Conservation (phyloP, 345 rosid species). For the Lepidium aucheri region DNA sequence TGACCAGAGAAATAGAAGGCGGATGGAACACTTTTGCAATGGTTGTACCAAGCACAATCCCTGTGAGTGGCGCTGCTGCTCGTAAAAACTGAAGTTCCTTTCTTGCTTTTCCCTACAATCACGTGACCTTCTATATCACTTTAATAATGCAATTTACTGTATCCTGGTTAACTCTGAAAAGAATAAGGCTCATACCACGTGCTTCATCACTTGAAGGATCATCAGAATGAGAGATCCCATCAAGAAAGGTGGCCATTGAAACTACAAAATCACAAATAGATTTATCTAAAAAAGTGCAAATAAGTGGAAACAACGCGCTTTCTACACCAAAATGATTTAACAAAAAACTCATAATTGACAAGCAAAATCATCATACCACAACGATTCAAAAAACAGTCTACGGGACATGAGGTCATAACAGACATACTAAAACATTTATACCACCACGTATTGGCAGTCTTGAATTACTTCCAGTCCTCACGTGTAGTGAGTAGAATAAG, state of each 20-base stretch:
- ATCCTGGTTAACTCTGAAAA: slow-evolving; percentile 1
- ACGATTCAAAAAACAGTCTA: not conserved
- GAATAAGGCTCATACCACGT: slow-evolving; percentile 53
- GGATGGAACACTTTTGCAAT: slow-evolving; percentile 76
- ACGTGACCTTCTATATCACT: slow-evolving; percentile 12
- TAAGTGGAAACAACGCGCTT: slow-evolving; percentile 1
- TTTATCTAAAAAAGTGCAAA: slow-evolving; percentile 10
- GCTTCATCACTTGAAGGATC: slow-evolving; percentile 79
- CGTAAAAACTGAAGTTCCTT: slow-evolving; percentile 73
- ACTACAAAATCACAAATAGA: slow-evolving; percentile 66
- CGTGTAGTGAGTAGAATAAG: not conserved
- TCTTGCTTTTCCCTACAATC: slow-evolving; percentile 80
- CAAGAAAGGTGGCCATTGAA: slow-evolving; percentile 97
- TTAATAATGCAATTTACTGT: not conserved
- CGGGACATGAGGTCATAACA: not conserved
- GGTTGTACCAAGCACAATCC: slow-evolving; percentile 74
- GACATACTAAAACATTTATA: not conserved
- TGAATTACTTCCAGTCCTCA: not conserved
- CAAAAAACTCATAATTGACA: not conserved
- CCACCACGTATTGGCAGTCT: not conserved
- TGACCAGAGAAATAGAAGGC: slow-evolving; percentile 82
- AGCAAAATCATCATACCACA: not conserved
- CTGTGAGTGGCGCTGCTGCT: slow-evolving; percentile 95
- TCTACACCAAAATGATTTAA: slow-evolving; percentile 1
- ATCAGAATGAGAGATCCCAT: slow-evolving; percentile 88